Evolutionary conservation across 2,329 filamentous ascomycete species (phyloP).

Genomic region (Penicillium sclerotigenum): DNA sequence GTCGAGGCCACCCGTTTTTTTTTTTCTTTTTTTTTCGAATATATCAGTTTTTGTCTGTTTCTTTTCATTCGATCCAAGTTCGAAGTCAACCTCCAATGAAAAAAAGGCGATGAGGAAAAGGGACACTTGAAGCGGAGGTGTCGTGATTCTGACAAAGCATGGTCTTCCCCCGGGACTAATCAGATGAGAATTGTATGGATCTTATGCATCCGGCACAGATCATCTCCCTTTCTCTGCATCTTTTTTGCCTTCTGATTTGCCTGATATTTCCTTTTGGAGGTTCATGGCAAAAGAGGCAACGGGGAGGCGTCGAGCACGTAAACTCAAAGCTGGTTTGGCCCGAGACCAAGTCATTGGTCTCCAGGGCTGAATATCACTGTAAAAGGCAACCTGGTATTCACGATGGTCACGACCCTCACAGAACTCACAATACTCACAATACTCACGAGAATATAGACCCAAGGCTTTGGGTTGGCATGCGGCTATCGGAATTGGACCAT

Average conservation of each 20-base stretch:
- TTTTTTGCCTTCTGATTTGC: background rate
- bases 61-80: background rate
- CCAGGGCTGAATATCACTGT: background rate
- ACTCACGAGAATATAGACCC: slow-evolving; percentile 12
- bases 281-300: slow-evolving; percentile 14
- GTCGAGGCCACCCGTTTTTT: background rate
- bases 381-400: background rate
- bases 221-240: background rate
- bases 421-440: background rate
- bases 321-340: background rate
- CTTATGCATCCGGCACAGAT: slow-evolving; percentile 8
- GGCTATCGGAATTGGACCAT: slow-evolving; percentile 21
- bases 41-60: background rate
- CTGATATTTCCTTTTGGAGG: background rate
- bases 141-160: slow-evolving; percentile 30
- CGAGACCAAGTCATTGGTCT: background rate
- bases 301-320: background rate
- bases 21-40: background rate
- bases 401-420: background rate
- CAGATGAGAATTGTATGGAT: slow-evolving; percentile 8
- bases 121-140: slow-evolving; percentile 24
- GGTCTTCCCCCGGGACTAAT: slow-evolving; percentile 21
- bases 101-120: slow-evolving; percentile 14
- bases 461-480: slow-evolving; percentile 21
- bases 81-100: slow-evolving; percentile 3